Conservation (phyloP, 2,329 filamentous ascomycete genomes). For the Amauroascus niger region DNA sequence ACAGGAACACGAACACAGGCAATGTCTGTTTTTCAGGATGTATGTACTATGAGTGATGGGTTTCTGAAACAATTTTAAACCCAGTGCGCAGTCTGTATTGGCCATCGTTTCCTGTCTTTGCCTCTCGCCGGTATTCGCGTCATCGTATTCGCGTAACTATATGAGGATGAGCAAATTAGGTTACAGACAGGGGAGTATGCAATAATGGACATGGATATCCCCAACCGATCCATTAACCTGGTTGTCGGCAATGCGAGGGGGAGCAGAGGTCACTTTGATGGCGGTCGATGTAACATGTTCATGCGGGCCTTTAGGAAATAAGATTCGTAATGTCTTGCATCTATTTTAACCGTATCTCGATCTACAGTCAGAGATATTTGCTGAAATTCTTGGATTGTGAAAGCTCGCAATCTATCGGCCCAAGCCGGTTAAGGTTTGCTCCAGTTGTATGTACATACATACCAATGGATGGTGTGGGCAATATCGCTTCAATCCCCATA, state of each 20-base stretch:
- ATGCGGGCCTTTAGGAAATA: not conserved
- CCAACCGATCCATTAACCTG: slow-evolving; percentile 8
- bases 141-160: not conserved
- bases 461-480: no score
- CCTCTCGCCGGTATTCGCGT: not conserved
- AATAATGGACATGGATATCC: not conserved
- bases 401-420: no score
- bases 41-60: not conserved
- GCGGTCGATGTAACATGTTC: slow-evolving; percentile 5
- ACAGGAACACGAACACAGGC: no score
- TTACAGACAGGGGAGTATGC: not conserved
- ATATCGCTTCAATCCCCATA: not conserved
- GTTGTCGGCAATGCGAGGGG: slow-evolving; percentile 1
- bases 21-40: no score
- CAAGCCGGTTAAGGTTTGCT: no score
- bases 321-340: not conserved
- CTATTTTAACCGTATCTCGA: not conserved
- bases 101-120: not conserved
- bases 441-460: no score
- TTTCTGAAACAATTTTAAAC: not conserved
- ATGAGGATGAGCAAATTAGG: not conserved
- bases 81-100: not conserved
- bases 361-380: not conserved
- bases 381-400: no score
- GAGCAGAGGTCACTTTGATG: not conserved